A percentile compares a stretch with the other conserved stretches of the same genome.
These are phyloP conservation scores for Magnusiomyces clavatus DNA, from an alignment of 1,139 yeast genomes.

Conservation along the genomic window DNA sequence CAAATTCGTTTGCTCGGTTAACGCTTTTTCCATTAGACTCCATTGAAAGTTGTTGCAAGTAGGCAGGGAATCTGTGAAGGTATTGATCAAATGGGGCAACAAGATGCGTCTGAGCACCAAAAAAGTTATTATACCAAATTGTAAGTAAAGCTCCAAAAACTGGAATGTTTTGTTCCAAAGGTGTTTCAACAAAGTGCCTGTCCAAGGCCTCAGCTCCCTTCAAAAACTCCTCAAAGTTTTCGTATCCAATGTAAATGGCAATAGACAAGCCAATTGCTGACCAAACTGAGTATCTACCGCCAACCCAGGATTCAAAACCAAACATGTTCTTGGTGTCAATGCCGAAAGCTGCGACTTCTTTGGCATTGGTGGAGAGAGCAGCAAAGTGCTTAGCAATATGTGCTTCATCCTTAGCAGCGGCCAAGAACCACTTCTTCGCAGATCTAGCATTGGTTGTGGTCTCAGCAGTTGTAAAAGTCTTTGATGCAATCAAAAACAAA, in stretches of 20 bases:
- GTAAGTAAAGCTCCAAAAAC: constrained; percentile 85
- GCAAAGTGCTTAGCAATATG: constrained; percentile 95
- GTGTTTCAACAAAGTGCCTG: constrained; percentile 75
- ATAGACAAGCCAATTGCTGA: constrained; percentile 95
- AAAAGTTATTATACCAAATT: constrained; percentile 98
- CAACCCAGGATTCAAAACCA: constrained; percentile 98
- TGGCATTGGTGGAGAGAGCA: constrained; percentile 89
- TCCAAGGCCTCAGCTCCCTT: constrained; percentile 98
- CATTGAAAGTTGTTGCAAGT: constrained; percentile 96
- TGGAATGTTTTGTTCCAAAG: constrained; percentile 87
- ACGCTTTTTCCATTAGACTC: constrained; percentile 98
- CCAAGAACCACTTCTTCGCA: constrained; percentile 91
- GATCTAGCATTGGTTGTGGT: constrained; percentile 92
- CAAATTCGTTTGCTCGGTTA: constrained; percentile 82
- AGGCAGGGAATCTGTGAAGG: constrained; percentile 98
- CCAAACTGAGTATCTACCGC: constrained; percentile 99
- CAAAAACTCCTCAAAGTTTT: constrained; percentile 82
- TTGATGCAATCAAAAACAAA: constrained; percentile 87
- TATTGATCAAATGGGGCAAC: constrained; percentile 98
- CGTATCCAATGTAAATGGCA: constrained; percentile 90
- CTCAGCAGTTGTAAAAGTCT: constrained; percentile 98
- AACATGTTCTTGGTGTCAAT: constrained; percentile 97
- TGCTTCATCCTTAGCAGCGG: constrained; percentile 53
- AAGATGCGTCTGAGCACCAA: constrained; percentile 94
- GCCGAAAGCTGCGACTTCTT: constrained; percentile 87